phyloP scores from a whole-genome alignment of 371 early-diverging fungal genomes.

The Mortierella sp. region DNA sequence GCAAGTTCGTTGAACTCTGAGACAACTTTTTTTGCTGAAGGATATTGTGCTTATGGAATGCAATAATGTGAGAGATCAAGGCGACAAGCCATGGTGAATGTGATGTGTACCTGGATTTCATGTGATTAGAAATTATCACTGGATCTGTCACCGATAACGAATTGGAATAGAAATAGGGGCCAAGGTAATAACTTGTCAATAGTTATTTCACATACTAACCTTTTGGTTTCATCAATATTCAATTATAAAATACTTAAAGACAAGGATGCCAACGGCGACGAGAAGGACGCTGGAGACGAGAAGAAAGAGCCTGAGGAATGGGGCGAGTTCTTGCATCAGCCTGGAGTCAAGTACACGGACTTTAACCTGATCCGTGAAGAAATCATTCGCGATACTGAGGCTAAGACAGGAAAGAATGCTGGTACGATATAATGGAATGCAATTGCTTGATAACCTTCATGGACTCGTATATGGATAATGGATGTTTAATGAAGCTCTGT shows the following conservation, averaged over 20 bases:
- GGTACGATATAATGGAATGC: conserved; percentile 56
- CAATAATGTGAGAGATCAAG: background rate
- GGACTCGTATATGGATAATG: background rate
- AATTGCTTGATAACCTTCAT: background rate
- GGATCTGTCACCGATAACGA: background rate
- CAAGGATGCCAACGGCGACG: too few relatives aligned
- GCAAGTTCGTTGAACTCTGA: too few relatives aligned
- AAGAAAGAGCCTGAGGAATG: conserved; percentile 87
- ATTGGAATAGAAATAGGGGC: background rate
- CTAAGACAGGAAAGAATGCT: conserved; percentile 91
- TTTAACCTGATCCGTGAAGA: conserved; percentile 96
- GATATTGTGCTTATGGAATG: background rate
- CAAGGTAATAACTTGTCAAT: too few relatives aligned
- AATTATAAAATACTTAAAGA: too few relatives aligned
- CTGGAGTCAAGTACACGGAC: conserved; percentile 91
- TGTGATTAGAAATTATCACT: background rate
- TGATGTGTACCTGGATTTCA: conserved; percentile 1
- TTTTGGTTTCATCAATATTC: too few relatives aligned
- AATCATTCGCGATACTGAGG: conserved; percentile 93
- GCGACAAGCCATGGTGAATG: background rate
- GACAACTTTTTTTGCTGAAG: background rate
- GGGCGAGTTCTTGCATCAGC: conserved; percentile 97
- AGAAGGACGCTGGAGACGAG: too few relatives aligned
- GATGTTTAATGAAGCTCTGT: background rate
- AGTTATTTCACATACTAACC: too few relatives aligned